These are phyloP conservation scores for Phanerochaete carnosa DNA, from an alignment of 768 basidiomycete species.

Conservation along the genomic window DNA sequence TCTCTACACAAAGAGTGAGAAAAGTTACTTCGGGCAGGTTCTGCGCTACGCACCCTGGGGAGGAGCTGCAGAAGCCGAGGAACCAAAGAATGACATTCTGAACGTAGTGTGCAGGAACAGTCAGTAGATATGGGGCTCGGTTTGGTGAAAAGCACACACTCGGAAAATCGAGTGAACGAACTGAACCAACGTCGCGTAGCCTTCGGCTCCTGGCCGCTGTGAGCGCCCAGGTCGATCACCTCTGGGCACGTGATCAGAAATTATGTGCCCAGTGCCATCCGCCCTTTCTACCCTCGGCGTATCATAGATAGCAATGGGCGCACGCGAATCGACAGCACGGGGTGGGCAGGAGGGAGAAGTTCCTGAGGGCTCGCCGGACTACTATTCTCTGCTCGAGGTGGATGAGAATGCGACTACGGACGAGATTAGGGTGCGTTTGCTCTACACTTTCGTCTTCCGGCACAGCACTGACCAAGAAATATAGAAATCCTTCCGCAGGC, in stretches of 20 bases:
- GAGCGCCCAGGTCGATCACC: too few relatives aligned
- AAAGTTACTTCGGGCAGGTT: background rate
- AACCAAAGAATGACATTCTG: slow-evolving; percentile 7
- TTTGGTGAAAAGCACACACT: too few relatives aligned
- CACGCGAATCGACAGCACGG: background rate
- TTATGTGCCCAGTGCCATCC: too few relatives aligned
- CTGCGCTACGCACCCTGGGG: background rate
- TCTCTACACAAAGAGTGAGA: slow-evolving; percentile 25
- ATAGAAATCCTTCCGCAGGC: slow-evolving; percentile 60
- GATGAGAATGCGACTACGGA: slow-evolving; percentile 80
- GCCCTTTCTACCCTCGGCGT: too few relatives aligned
- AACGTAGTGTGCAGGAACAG: background rate
- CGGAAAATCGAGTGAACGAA: too few relatives aligned
- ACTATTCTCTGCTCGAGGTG: slow-evolving; percentile 79
- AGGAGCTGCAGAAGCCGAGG: background rate
- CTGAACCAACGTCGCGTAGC: too few relatives aligned
- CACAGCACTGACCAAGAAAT: background rate
- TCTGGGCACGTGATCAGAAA: too few relatives aligned
- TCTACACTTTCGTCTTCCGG: background rate
- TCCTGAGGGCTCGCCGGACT: slow-evolving; percentile 46
- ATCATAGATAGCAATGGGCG: background rate
- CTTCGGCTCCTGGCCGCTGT: too few relatives aligned
- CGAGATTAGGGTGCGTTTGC: slow-evolving; percentile 74
- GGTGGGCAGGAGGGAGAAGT: slow-evolving; percentile 9
- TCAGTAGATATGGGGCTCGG: too few relatives aligned